Evolutionary conservation across 2,329 filamentous ascomycete species (phyloP), one percentile per base, ranked within the genome.

Genomic region (Aspergillus hortae): DNA sequence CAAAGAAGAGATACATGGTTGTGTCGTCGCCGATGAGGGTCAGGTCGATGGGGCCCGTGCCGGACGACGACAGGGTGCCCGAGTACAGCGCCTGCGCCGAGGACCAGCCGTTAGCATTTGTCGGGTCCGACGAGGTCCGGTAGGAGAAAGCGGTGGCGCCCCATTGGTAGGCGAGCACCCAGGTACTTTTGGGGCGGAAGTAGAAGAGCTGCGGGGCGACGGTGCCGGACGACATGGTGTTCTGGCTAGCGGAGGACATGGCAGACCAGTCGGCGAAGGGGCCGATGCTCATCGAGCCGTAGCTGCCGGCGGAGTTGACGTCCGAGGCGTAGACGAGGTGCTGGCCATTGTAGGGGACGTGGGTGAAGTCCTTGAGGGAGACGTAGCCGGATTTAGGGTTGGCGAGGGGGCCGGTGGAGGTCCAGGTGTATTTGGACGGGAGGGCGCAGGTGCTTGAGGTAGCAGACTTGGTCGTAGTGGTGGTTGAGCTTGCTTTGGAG

Each of bases 1-100:
- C 76, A 58, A 86, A 87, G 78, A 87, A 88, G 4, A 87, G 72
- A 60, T 86, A 86, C 81, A 86, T 86, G 69, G 80, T 79, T 5
- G 63, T 67, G 62, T 68, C 68, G 66, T 87, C 85, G 40, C 80
- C 83, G 56, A 87, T 87, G 51, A 87, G 57, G 0, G 82, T 81
- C 68, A 85, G 83, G 66, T 87, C 84, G 54, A 88, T 86, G 11
- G 73, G 62, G 67, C 67, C 63, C 19, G 19, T 19, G 12, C 78
- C 78, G 59, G 56, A 15, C 33, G 86, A 81, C 21, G 64, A 74
- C 11, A 19, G 19, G 19, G 19, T 19, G 19, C 83, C 83, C 0
- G 75, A 69, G 70, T 83, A 86, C 44, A 87, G 78, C 4, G 81
- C 59, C 65, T 83, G 73, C 6, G 73, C 65, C 0, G 71, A 55